These are phyloP conservation scores for Penicillium sp. DNA, from an alignment of 2,329 filamentous ascomycete species.

Conservation along the genomic window DNA sequence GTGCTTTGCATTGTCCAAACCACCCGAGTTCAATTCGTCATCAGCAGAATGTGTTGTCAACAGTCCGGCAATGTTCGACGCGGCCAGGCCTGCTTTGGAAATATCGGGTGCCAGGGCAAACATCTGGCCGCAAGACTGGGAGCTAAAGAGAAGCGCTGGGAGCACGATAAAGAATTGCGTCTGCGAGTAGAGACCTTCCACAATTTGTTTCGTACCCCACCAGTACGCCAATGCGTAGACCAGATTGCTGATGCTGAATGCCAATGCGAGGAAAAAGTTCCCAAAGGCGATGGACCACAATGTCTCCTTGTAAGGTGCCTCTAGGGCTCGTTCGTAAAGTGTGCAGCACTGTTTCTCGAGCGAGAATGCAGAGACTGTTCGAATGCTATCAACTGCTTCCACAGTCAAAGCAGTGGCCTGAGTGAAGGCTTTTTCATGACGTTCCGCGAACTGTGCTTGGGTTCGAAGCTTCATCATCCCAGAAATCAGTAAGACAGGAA, in stretches of 20 bases:
- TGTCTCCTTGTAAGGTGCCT: conserved; percentile 43
- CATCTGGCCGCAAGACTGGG: conserved; percentile 67
- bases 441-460: conserved; percentile 53
- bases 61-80: conserved; percentile 49
- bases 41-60: conserved; percentile 27
- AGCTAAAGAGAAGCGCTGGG: conserved; percentile 63
- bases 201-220: conserved; percentile 68
- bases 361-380: conserved; percentile 46
- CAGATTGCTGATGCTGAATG: conserved; percentile 50
- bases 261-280: conserved; percentile 40
- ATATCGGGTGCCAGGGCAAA: conserved; percentile 70
- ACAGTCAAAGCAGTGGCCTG: conserved; percentile 46
- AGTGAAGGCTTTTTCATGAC: conserved; percentile 46
- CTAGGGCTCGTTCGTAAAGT: conserved; percentile 41
- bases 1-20: conserved; percentile 7
- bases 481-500: conserved; percentile 62
- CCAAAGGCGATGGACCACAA: conserved; percentile 42
- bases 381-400: conserved; percentile 48
- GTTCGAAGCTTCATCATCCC: conserved; percentile 63
- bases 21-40: conserved; percentile 16
- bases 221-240: conserved; percentile 72
- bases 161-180: conserved; percentile 68
- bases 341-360: conserved; percentile 45
- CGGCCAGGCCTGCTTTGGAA: conserved; percentile 57
- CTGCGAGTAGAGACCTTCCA: conserved; percentile 57